phyloP scores from a whole-genome alignment of 257 asterid genomes.

The Nemophila menziesii region DNA sequence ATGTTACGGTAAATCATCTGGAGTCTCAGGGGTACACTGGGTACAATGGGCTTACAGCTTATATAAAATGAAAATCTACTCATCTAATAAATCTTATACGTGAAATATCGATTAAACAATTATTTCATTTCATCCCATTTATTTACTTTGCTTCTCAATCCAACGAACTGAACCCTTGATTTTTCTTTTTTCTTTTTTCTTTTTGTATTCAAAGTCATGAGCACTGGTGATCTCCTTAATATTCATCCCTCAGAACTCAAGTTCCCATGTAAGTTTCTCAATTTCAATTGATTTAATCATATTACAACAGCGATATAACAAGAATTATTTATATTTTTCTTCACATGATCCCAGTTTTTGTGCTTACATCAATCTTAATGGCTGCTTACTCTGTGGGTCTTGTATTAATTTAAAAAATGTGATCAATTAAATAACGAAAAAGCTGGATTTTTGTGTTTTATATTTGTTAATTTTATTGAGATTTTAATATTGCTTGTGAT shows the following conservation, averaged over 20 bases:
- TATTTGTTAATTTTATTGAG: background rate
- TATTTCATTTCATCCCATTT: too few relatives aligned
- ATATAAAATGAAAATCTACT: background rate
- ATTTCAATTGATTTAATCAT: constrained; percentile 1
- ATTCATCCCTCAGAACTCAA: constrained; percentile 71
- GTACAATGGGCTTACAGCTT: background rate
- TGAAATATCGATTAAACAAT: background rate
- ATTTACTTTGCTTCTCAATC: background rate
- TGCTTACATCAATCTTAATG: constrained; percentile 5
- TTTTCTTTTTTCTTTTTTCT: background rate
- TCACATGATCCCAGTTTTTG: constrained; percentile 10
- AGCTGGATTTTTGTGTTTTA: background rate
- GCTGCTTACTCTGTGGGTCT: constrained; percentile 4
- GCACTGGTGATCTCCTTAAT: constrained; percentile 52
- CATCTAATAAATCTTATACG: too few relatives aligned
- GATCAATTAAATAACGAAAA: constrained; percentile 1
- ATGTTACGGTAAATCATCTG: background rate
- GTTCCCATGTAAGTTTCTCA: constrained; percentile 53
- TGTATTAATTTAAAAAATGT: constrained; percentile 5
- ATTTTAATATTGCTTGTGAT: constrained; percentile 6
- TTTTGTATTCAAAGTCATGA: constrained; percentile 20
- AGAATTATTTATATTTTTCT: background rate
- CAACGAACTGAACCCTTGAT: background rate
- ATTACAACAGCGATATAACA: too few relatives aligned
- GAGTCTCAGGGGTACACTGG: background rate